These are phyloP conservation scores for Saturnispora serradocipensis DNA, from an alignment of 805 yeast genomes.

Conservation along the genomic window DNA sequence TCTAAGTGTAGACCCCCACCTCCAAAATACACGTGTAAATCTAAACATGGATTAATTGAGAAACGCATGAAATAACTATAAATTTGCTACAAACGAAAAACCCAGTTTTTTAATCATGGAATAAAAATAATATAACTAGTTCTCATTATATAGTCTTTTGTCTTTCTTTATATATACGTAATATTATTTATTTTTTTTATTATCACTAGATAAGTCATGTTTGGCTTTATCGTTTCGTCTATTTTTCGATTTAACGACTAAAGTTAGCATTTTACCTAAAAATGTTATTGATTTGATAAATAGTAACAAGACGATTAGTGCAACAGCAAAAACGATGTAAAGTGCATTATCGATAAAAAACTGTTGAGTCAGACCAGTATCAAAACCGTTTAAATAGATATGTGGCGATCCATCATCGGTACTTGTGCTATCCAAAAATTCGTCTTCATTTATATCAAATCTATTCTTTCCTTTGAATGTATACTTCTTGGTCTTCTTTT, in stretches of 20 bases:
- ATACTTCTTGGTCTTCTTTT: slow-evolving; percentile 18
- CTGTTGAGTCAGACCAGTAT: slow-evolving; percentile 23
- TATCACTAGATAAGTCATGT: background rate
- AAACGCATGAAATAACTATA: background rate
- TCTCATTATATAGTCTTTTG: background rate
- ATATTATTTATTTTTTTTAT: background rate
- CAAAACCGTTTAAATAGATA: background rate
- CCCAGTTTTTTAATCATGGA: background rate
- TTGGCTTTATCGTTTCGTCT: background rate
- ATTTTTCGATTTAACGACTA: background rate
- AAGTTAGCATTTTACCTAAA: background rate
- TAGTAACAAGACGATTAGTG: slow-evolving; percentile 8
- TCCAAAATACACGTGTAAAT: background rate
- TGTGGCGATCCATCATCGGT: background rate
- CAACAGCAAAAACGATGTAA: slow-evolving; percentile 23
- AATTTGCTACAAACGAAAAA: background rate
- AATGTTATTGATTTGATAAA: slow-evolving; percentile 10
- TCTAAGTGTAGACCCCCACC: slow-evolving; percentile 2
- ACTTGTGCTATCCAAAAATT: slow-evolving; percentile 16
- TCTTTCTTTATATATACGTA: background rate
- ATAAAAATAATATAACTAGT: too few species aligned
- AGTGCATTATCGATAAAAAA: slow-evolving; percentile 43
- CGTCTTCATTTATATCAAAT: slow-evolving; percentile 19
- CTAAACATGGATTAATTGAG: background rate
- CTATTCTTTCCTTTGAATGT: slow-evolving; percentile 8